Conservation (phyloP, 2,329 filamentous ascomycete genomes). For the Aureobasidium subglaciale region DNA sequence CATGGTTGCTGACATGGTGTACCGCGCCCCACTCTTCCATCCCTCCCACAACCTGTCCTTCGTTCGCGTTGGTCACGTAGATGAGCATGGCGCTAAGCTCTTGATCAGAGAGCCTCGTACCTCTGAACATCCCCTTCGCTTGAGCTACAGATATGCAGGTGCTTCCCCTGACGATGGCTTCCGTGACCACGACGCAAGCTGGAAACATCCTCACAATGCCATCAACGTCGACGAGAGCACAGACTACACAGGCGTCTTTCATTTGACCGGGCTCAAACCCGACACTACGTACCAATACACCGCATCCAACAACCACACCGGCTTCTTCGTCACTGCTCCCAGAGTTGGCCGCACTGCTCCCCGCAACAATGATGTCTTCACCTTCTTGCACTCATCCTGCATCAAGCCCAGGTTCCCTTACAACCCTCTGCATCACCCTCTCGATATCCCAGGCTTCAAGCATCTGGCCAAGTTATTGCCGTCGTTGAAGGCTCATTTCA, state of each 20-base stretch:
- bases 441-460: conserved; percentile 73
- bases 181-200: conserved; percentile 51
- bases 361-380: conserved; percentile 57
- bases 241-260: conserved; percentile 72
- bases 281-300: conserved; percentile 76
- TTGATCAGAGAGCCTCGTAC: conserved; percentile 78
- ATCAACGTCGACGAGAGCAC: conserved; percentile 64
- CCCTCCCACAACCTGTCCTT: conserved; percentile 73
- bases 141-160: conserved; percentile 50
- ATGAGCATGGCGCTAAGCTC: conserved; percentile 68
- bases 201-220: conserved; percentile 61
- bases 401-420: conserved; percentile 91
- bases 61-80: conserved; percentile 80
- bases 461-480: conserved; percentile 68
- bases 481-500: conserved; percentile 63
- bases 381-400: conserved; percentile 87
- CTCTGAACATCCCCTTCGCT: conserved; percentile 64
- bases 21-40: conserved; percentile 63
- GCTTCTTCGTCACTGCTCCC: conserved; percentile 73
- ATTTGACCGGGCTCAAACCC: conserved; percentile 58
- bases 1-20: conserved; percentile 70
- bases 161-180: conserved; percentile 42
- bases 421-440: conserved; percentile 70
- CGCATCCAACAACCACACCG: conserved; percentile 79
- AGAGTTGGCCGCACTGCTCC: conserved; percentile 54